Base-by-base conservation (phyloP, 108 stramenopile genomes). In the Cyclotella choctawhatcheeana region DNA sequence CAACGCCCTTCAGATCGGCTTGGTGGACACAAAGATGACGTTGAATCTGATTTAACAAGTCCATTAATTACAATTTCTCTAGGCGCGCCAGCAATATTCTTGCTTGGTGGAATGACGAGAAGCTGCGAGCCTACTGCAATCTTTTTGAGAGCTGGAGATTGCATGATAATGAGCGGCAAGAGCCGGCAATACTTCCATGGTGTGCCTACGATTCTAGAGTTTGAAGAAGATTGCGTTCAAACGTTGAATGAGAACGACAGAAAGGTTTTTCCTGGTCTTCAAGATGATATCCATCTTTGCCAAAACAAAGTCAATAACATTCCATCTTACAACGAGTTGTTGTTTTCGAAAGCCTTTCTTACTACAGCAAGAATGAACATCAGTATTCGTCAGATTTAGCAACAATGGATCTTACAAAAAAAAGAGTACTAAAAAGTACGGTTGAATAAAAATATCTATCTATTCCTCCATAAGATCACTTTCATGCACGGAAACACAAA, bases 61-160 rank as follows among this genome's bases (percentile, higher is more conserved):
- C 80, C 73, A 26, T 55, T 81, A 37, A 73, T 81, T 12, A 81
- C 80, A n/a, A 58, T 81, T 30, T 81, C 80, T 45, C 73, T 81
- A 32, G 73, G 80, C 3, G 80, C 80, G 5, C 73, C 80, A 20
- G 80, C 64, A 44, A 69, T 81, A 17, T 81, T 81, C 48, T 55
- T 74, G 26, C 80, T 81, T 21, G 80, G 73, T 32, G 73, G 80
- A 33, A 51, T 31, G 29, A 66, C 80, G 0, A 69, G 73, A 24
- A 44, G 64, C 48, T 51, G 17, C 29, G 10, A 60, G 6, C 80
- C 73, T 24, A 66, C 68, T 17, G 80, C 69, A 17, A 81, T 81
- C 52, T 64, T 81, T 37, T 51, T 81, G 63, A 44, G 63, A 34
- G 68, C 73, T 43, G 80, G 80, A 18, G 80, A 81, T 64, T 74